Base-by-base conservation (phyloP, 768 basidiomycete species). In the Lactifluus piperatus region DNA sequence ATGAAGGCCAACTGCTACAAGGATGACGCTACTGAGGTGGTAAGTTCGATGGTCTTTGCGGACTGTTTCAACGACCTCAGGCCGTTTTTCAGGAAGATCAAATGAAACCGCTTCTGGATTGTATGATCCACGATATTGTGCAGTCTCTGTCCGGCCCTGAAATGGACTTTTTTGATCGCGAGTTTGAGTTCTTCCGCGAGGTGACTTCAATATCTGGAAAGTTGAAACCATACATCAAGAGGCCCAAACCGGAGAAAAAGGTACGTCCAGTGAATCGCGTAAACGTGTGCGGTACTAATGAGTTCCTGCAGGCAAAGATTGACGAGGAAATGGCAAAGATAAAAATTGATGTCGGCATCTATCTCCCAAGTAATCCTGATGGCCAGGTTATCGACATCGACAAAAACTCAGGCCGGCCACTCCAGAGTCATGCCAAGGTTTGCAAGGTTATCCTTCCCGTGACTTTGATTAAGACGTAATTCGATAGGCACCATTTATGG, bases 321-420 rank as follows among this genome's bases (percentile, higher is more conserved):
- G 97, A 99, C 69, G 95, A 98, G 71, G 95, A 98, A 71, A 99
- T 99, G 95, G 90, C 88, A 3, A 94, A 94, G 74, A 93, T 99
- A 54, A 73, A 76, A 43, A 90, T 99, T 14, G 89, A 95, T 45
- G 79, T 90, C n/a, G 97, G 97, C 11, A 94, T 99, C 11, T 99
- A 98, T 69, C 76, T 99, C 22, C 97, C 97, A 0, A 94, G 91
- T 68, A 98, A 99, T 69, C 97, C 97, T 0, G 95, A 99, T 65
- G 97, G 97, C 36, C 80, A 84, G 51, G 94, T 99, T 9, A 82
- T 98, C n/a, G 97, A 97, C 69, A 86, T 99, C 54, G 95, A 98
- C 70, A 93, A 95, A 70, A 91, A 90, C 67, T 97, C 95, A 4
- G 97, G 97, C 2, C 79, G 95, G 29, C 97, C 97, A 0, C 75